A percentile compares a stretch with the other conserved stretches of the same genome.
Evolutionary conservation across 768 basidiomycete species (phyloP).

Genomic region (Imleria badia): DNA sequence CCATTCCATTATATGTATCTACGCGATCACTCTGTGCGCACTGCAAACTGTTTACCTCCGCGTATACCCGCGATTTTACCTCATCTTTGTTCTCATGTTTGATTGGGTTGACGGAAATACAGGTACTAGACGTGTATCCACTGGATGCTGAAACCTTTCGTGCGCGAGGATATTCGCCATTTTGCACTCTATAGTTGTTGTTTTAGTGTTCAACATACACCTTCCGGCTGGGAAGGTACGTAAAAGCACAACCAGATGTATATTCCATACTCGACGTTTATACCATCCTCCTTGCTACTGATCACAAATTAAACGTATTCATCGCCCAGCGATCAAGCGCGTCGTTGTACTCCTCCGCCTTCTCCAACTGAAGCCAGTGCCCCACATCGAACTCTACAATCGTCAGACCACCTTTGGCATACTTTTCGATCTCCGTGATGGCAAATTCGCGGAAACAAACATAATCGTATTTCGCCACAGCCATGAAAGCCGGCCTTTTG

Average conservation of each 20-base stretch:
- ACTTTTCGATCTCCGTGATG: constrained; percentile 24
- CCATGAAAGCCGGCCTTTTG: constrained; percentile 39
- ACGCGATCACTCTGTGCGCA: background rate
- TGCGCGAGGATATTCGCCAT: background rate
- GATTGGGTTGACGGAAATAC: constrained; percentile 12
- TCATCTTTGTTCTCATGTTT: background rate
- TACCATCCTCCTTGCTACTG: background rate
- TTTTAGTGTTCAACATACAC: background rate
- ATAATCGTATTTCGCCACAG: constrained; percentile 34
- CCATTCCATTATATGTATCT: constrained; percentile 3
- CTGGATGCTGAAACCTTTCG: background rate
- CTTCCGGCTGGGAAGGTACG: background rate
- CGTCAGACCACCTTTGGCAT: constrained; percentile 29
- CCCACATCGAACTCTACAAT: constrained; percentile 35
- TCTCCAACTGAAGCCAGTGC: constrained; percentile 40
- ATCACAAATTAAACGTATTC: constrained; percentile 18
- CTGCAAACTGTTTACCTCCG: constrained; percentile 13
- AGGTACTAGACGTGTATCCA: constrained; percentile 29
- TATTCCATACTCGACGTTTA: constrained; percentile 1
- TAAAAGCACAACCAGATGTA: background rate
- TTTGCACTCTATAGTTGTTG: background rate
- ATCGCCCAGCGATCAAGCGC: constrained; percentile 36
- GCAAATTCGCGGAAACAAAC: constrained; percentile 31
- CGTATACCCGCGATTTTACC: constrained; percentile 2
- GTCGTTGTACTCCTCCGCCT: constrained; percentile 34